phyloP scores from a whole-genome alignment of 1,284 basidiomycete genomes.

The Stygiomarasmius scandens region DNA sequence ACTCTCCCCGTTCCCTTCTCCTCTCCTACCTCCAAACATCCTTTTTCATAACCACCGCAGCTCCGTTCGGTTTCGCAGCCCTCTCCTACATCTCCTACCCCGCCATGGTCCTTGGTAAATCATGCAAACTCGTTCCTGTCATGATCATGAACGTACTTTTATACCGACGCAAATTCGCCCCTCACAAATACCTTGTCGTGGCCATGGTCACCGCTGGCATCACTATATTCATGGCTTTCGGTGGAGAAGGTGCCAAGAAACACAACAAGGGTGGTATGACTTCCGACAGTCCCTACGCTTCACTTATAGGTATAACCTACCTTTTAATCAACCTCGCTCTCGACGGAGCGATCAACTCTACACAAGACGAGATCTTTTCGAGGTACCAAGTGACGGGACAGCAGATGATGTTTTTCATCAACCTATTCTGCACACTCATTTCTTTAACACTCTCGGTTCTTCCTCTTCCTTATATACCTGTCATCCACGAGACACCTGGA shows the following conservation, averaged over 20 bases:
- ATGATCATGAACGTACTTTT: conserved; percentile 93
- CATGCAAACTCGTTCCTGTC: conserved; percentile 96
- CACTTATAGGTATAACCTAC: conserved; percentile 69
- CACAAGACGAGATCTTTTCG: conserved; percentile 96
- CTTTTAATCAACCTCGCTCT: conserved; percentile 86
- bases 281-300: conserved; percentile 48
- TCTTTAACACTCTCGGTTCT: conserved; percentile 69
- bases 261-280: conserved; percentile 38
- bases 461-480: conserved; percentile 76
- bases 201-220: conserved; percentile 92
- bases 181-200: conserved; percentile 94
- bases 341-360: conserved; percentile 96
- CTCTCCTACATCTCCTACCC: conserved; percentile 96
- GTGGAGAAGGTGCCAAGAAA: conserved; percentile 57
- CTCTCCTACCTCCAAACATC: conserved; percentile 82
- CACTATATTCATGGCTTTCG: conserved; percentile 93
- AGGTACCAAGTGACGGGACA: conserved; percentile 82
- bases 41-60: conserved; percentile 86
- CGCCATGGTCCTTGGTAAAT: conserved; percentile 97
- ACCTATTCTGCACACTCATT: conserved; percentile 77
- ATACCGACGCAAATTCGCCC: conserved; percentile 88
- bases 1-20: conserved; percentile 60
- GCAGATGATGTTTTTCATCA: conserved; percentile 99
- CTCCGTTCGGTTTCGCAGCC: conserved; percentile 94
- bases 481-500: conserved; percentile 63